A percentile compares a stretch with the other conserved stretches of the same genome.
phyloP scores from a whole-genome alignment of 139 green algal genomes.

The Coccomyxa sp. region DNA sequence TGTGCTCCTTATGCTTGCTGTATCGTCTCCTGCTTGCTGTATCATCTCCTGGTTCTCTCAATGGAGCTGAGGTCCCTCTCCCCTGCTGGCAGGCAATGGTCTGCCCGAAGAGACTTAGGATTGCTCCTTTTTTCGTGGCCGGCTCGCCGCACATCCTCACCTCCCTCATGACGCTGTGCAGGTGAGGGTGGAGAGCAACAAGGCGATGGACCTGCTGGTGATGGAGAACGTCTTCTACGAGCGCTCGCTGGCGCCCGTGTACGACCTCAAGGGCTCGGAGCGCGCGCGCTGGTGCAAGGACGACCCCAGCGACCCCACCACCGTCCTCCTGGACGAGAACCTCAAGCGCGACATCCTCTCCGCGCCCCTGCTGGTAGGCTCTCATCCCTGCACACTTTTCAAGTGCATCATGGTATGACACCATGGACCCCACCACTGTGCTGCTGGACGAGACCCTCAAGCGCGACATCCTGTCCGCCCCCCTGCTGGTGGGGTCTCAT shows the following conservation, averaged over 20 bases:
- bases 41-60: too few relatives aligned
- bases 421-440: conserved; percentile 41
- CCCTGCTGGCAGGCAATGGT: too few relatives aligned
- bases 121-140: too few relatives aligned
- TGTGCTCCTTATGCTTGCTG: too few relatives aligned
- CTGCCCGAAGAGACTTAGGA: too few relatives aligned
- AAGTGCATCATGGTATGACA: too few relatives aligned
- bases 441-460: conserved; percentile 92
- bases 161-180: too few relatives aligned
- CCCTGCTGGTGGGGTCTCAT: conserved; percentile 45
- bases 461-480: conserved; percentile 57
- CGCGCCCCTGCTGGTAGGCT: conserved; percentile 52
- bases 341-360: conserved; percentile 66
- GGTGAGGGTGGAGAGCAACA: conserved; percentile 29
- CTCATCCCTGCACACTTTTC: not conserved
- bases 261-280: conserved; percentile 89
- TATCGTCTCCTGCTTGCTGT: too few relatives aligned
- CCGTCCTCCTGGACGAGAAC: conserved; percentile 92
- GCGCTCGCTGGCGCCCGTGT: conserved; percentile 65
- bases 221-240: conserved; percentile 96
- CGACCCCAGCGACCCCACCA: conserved; percentile 19
- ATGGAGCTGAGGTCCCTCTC: too few relatives aligned
- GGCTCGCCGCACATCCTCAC: too few relatives aligned
- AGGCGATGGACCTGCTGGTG: conserved; percentile 81
- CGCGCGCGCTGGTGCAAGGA: conserved; percentile 43